Evolutionary conservation across 2,329 filamentous ascomycete genomes (phyloP), one percentile per base, ranked within the genome.

Genomic region (Fusarium sp.): DNA sequence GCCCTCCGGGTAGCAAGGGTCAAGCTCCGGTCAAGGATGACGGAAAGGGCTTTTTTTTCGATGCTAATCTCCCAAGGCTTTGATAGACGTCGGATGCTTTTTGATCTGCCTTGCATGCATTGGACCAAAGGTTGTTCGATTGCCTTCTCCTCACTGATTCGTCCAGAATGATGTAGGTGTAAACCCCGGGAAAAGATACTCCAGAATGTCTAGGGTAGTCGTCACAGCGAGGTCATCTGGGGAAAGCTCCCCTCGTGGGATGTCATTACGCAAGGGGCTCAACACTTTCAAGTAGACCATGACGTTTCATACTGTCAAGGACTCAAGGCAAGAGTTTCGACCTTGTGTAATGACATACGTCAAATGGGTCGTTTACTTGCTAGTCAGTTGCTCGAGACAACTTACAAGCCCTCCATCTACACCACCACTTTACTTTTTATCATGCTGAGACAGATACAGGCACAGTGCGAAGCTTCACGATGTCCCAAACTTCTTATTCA

Each of bases 41-140:
- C 40, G 40, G 40, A 60, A 43, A 43, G 20, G 40, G 40, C 25
- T 14, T 12, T 11, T 33, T 33, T 27, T 27, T 37, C 12, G 54
- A 37, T 35, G 33, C 54, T 27, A 59, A 59, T 59, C 56, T 30
- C 56, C 52, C 56, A 35, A 20, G 33, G 56, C 27, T 25, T 59
- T 38, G 56, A 59, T 59, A 59, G 56, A 27, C 22, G 15, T 27
- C 15, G 52, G 30, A 37, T 52, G 32, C 9, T 25, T 25, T 20
- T 47, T 71, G 63, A 73, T 73, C 68, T 37, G 25, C 71, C 63
- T 25, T 74, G 60, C 68, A 74, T 71, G 40, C 57, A 73, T 63
- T 45, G 40, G 40, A 62, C 40, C 17, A 72, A 72, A 66, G 47
- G 64, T 58, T 74, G 65, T 69, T 27, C 15, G 32, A 35, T 15